Conservation (phyloP, 2,329 filamentous ascomycete species). For the Penicillium sp. region DNA sequence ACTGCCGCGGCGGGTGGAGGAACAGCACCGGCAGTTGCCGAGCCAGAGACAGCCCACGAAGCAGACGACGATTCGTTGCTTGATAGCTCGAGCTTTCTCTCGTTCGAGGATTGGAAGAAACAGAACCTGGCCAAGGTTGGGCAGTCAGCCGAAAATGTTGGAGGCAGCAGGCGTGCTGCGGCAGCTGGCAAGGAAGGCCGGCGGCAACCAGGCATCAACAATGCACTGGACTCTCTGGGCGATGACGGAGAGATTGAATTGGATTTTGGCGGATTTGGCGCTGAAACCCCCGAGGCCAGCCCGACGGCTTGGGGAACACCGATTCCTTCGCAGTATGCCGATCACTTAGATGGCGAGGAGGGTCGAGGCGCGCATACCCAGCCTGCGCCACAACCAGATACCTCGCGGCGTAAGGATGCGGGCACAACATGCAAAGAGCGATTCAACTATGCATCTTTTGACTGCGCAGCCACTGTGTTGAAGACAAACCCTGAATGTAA, state of each 20-base stretch:
- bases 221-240: conserved; percentile 75
- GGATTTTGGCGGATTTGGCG: conserved; percentile 66
- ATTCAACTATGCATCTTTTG: conserved; percentile 96
- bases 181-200: conserved; percentile 53
- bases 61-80: conserved; percentile 66
- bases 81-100: conserved; percentile 82
- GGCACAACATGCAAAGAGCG: conserved; percentile 97
- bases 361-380: conserved; percentile 40
- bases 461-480: conserved; percentile 88
- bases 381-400: conserved; percentile 52
- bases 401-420: conserved; percentile 81
- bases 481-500: conserved; percentile 87
- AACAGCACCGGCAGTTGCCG: background rate
- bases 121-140: conserved; percentile 85
- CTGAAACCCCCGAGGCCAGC: conserved; percentile 45
- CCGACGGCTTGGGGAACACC: conserved; percentile 34
- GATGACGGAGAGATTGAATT: conserved; percentile 86
- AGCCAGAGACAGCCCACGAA: conserved; percentile 36
- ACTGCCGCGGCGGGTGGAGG: background rate
- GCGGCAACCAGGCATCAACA: conserved; percentile 58
- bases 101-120: conserved; percentile 98
- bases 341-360: conserved; percentile 3
- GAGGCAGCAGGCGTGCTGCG: conserved; percentile 55
- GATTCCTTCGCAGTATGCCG: conserved; percentile 27
- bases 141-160: conserved; percentile 71